phyloP scores from a whole-genome alignment of 164 flowering plant species.

The Vitis labrusca region DNA sequence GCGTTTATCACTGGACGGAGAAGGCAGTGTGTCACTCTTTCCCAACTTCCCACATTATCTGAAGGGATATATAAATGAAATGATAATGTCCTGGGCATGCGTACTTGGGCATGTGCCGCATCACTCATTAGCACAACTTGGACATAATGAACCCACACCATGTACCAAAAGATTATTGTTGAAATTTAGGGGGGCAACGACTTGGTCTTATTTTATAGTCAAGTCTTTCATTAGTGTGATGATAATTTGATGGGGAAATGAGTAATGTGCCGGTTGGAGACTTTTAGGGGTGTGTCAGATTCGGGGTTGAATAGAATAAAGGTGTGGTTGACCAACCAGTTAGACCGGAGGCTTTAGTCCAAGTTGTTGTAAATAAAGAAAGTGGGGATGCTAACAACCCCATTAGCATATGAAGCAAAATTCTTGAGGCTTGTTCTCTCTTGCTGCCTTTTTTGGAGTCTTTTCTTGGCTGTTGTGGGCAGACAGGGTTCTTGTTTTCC shows the following conservation, averaged over 20 bases:
- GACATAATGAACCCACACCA: background rate
- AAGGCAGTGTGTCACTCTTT: background rate
- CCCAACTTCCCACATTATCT: conserved; percentile 16
- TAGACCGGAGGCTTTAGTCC: too few species aligned
- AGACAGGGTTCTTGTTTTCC: conserved; percentile 3
- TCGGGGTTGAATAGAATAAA: too few species aligned
- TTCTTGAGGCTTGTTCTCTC: background rate
- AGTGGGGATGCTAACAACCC: background rate
- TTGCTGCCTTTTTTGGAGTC: background rate
- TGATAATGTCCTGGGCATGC: conserved; percentile 34
- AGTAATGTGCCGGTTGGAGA: too few species aligned
- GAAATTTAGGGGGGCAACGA: background rate
- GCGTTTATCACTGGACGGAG: background rate
- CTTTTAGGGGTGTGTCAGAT: too few species aligned
- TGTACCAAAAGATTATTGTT: background rate
- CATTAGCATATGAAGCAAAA: background rate
- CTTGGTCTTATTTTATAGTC: too few species aligned
- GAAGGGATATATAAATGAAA: conserved; percentile 18
- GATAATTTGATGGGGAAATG: too few species aligned
- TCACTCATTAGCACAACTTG: background rate
- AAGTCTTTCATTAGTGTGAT: too few species aligned
- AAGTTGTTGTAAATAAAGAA: too few species aligned
- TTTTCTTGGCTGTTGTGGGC: background rate
- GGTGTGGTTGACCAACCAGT: too few species aligned
- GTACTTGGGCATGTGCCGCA: conserved; percentile 20